phyloP scores from a whole-genome alignment of 805 yeast genomes.

The Cyberlindnera saturnus region DNA sequence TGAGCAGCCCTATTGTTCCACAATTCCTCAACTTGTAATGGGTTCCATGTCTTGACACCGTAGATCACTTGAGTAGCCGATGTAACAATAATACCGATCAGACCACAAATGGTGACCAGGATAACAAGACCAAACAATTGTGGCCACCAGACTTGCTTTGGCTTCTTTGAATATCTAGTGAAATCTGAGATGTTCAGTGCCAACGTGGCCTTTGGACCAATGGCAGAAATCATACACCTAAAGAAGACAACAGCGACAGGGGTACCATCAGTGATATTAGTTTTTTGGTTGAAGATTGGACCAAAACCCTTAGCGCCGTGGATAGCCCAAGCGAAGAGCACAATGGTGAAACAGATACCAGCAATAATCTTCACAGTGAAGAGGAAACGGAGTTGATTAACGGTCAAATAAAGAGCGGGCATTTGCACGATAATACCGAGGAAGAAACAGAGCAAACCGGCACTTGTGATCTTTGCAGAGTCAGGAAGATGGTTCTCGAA shows the following conservation, averaged over 20 bases:
- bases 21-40: constrained; percentile 32
- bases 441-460: constrained; percentile 28
- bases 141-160: constrained; percentile 25
- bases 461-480: constrained; percentile 22
- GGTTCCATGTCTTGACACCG: constrained; percentile 40
- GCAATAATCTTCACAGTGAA: constrained; percentile 28
- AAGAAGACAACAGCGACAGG: constrained; percentile 21
- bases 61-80: constrained; percentile 30
- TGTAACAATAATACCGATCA: constrained; percentile 29
- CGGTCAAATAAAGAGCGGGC: constrained; percentile 28
- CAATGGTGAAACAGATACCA: constrained; percentile 27
- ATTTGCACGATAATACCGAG: constrained; percentile 27
- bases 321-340: constrained; percentile 28
- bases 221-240: constrained; percentile 25
- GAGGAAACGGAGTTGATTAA: constrained; percentile 30
- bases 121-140: constrained; percentile 28
- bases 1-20: constrained; percentile 25
- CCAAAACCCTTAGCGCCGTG: constrained; percentile 24
- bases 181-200: constrained; percentile 34
- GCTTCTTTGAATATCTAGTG: constrained; percentile 30
- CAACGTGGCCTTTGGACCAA: constrained; percentile 32
- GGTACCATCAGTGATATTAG: constrained; percentile 19
- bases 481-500: constrained; percentile 30
- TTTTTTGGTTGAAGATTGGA: constrained; percentile 20
- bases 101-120: constrained; percentile 24